Evolutionary conservation across 148 eudicot species (phyloP).

Genomic region (Heliamphora exappendiculata): DNA sequence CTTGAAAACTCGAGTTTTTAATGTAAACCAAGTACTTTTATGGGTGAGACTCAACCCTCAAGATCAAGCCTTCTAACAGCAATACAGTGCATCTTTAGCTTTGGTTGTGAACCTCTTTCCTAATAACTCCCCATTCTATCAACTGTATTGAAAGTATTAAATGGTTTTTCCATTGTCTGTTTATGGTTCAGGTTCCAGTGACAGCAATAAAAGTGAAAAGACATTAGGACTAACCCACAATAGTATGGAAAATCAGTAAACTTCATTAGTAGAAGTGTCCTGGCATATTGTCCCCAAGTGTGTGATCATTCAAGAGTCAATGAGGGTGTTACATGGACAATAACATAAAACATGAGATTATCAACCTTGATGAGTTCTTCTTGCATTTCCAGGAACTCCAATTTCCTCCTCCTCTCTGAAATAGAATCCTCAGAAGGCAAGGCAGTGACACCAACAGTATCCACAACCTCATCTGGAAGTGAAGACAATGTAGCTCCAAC

Average conservation of each 20-base stretch:
- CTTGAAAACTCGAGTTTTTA: not conserved
- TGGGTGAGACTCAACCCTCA: not conserved
- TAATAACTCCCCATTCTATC: not conserved
- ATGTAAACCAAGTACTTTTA: not conserved
- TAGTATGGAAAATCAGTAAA: not conserved
- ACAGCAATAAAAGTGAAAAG: not conserved
- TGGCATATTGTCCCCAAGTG: not conserved
- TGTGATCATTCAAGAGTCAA: not conserved
- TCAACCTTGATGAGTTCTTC: conserved; percentile 83
- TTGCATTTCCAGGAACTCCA: conserved; percentile 79
- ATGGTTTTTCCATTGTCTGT: not conserved
- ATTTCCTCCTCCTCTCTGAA: conserved; percentile 74
- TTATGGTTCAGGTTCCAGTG: not conserved
- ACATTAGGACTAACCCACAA: not conserved
- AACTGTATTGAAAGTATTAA: not conserved
- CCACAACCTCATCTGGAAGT: conserved; percentile 87
- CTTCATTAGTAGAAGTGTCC: not conserved
- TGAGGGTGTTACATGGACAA: not conserved
- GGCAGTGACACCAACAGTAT: conserved; percentile 68
- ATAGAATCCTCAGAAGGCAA: conserved; percentile 84
- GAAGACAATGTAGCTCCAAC: conserved; percentile 81
- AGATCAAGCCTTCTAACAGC: not conserved
- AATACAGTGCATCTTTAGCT: not conserved
- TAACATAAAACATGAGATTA: conserved; percentile 4
- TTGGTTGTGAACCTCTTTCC: not conserved